Percentiles rank a stretch among this genome's conserved stretches.
Conservation (phyloP, 2,329 filamentous ascomycete genomes). For the Bipolaris zeicola region DNA sequence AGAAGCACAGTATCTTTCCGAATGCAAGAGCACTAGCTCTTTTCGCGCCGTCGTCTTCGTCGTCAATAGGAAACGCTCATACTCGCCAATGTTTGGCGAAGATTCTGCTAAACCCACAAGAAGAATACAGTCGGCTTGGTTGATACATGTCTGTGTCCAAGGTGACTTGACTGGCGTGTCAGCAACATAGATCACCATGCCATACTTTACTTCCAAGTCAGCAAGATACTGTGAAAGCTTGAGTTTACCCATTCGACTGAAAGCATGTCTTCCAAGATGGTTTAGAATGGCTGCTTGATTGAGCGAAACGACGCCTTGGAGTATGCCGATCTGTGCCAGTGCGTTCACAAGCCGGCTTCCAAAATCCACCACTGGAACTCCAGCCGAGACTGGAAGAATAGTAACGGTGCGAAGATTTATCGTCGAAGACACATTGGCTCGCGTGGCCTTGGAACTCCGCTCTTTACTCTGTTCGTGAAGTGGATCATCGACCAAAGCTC, state of each 20-base stretch:
- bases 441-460: slow-evolving; percentile 59
- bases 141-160: slow-evolving; percentile 98
- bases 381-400: slow-evolving; percentile 85
- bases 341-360: slow-evolving; percentile 87
- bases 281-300: slow-evolving; percentile 94
- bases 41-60: slow-evolving; percentile 98
- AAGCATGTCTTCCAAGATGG: slow-evolving; percentile 93
- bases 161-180: slow-evolving; percentile 97
- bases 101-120: slow-evolving; percentile 89
- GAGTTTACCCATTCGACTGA: slow-evolving; percentile 95
- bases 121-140: slow-evolving; percentile 94
- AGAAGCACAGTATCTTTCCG: slow-evolving; percentile 83
- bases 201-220: slow-evolving; percentile 95
- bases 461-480: slow-evolving; percentile 70
- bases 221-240: slow-evolving; percentile 95
- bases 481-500: slow-evolving; percentile 82
- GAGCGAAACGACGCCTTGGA: slow-evolving; percentile 87
- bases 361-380: slow-evolving; percentile 94
- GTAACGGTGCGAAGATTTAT: slow-evolving; percentile 92
- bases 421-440: slow-evolving; percentile 76
- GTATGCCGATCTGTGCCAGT: slow-evolving; percentile 83
- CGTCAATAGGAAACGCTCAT: slow-evolving; percentile 92
- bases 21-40: slow-evolving; percentile 85
- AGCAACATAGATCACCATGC: slow-evolving; percentile 91
- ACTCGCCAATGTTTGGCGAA: slow-evolving; percentile 90